Base-by-base conservation (phyloP, 2,329 filamentous ascomycete species). In the Dothideomycetes sp. region DNA sequence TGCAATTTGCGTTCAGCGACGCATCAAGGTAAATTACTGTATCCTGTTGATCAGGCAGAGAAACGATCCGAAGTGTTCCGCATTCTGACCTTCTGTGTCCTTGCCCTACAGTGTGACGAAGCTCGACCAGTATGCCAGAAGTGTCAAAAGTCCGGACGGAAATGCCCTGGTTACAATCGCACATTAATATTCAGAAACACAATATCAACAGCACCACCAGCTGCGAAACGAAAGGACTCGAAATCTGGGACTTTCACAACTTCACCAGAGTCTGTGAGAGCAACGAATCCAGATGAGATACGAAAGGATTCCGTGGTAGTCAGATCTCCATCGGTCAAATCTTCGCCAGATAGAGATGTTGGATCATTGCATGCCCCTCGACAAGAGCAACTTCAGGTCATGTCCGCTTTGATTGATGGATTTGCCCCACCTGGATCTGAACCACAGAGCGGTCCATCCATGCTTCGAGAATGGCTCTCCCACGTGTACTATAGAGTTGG, bases 21-120 rank as follows among this genome's bases (percentile, higher is more conserved):
- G 32, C 19, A 31, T 42, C 32, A 42, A 42, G 40, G 40, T 42
- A 42, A 20, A 31, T 34, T 18, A 33, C n/a, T n/a, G n/a, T n/a
- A n/a, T n/a, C n/a, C n/a, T 28, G 7, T 10, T 30, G 23, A 34
- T 16, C 37, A 15, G 17, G 3, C 27, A n/a, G n/a, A 22, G 27
- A 13, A 23, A 16, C 23, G 12, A 23, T 13, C 10, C 17, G 31
- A 23, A 17, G 10, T n/a, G 10, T 13, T 34, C 16, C 13, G 13
- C 38, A 12, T 33, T 12, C 38, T 41, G 20, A 33, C 31, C 19
- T 8, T 8, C 24, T 5, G 31, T 24, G 17, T 12, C 15, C 31
- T 13, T 23, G 17, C n/a, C 12, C 24, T 23, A 36, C 27, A 42
- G 40, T 42, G 40, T 24, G 40, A 42, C 28, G 40, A 42, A 31